Conservation (phyloP, 176 grass and related monocot genomes). For the Luzula sylvatica region DNA sequence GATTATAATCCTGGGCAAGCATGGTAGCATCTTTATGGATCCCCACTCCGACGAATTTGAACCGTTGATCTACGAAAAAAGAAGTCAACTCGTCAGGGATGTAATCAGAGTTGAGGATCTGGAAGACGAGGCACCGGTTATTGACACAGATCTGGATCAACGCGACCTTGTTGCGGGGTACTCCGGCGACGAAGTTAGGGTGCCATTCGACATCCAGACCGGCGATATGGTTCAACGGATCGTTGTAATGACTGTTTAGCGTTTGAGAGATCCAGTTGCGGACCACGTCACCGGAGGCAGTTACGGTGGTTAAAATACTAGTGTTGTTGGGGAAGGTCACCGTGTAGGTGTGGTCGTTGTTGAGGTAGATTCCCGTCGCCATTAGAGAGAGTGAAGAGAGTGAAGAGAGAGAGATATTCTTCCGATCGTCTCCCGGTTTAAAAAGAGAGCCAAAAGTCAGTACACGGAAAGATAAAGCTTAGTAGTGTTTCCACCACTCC, state of each 20-base stretch:
- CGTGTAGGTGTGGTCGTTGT: neutral
- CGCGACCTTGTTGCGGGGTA: constrained; percentile 25
- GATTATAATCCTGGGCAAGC: constrained; percentile 12
- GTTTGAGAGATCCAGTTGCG: constrained; percentile 29
- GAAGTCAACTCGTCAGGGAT: constrained; percentile 10
- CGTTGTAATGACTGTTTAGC: constrained; percentile 7
- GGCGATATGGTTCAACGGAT: constrained; percentile 19
- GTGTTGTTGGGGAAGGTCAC: constrained; percentile 9
- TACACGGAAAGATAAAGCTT: no score
- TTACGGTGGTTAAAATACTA: constrained; percentile 24
- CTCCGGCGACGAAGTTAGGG: constrained; percentile 3
- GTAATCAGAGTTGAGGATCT: constrained; percentile 42
- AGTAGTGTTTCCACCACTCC: no score
- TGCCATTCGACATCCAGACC: constrained; percentile 68
- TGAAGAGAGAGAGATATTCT: no score
- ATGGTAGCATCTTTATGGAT: constrained; percentile 19
- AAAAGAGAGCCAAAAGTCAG: no score
- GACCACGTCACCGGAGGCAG: constrained; percentile 22
- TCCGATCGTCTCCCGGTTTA: no score
- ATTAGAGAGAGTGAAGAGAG: no score
- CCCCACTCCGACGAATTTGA: constrained; percentile 43
- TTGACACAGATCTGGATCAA: constrained; percentile 56
- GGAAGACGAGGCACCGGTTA: constrained; percentile 62
- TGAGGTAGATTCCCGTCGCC: neutral
- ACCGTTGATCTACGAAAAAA: constrained; percentile 29